Percentiles rank a stretch among this genome's conserved stretches.
phyloP scores from a whole-genome alignment of 192 early-diverging fungal genomes.

The Coemansia sp. region DNA sequence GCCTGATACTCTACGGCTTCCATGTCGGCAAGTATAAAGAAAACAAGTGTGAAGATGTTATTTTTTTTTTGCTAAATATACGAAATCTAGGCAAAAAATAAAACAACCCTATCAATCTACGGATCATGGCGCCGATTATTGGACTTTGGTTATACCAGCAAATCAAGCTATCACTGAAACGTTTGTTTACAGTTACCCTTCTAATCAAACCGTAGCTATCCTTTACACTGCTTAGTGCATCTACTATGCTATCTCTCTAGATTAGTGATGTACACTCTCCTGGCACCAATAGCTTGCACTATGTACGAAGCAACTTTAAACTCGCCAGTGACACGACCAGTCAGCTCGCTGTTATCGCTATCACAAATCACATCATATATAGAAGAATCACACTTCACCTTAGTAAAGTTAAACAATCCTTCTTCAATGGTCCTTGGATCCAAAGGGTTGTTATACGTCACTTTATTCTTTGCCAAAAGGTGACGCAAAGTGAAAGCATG shows the following conservation, averaged over 20 bases:
- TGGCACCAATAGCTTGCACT: background rate
- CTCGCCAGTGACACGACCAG: background rate
- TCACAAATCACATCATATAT: background rate
- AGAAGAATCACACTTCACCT: background rate
- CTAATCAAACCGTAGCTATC: background rate
- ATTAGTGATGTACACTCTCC: background rate
- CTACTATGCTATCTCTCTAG: background rate
- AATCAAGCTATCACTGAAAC: background rate
- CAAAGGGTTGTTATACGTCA: background rate
- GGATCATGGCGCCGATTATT: no score
- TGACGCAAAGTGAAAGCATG: background rate
- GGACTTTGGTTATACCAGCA: no score
- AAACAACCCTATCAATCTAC: no score
- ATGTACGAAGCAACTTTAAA: background rate
- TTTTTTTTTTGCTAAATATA: background rate
- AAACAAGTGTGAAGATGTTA: background rate
- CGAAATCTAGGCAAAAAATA: no score
- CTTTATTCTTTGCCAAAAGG: background rate
- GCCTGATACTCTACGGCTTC: slow-evolving; percentile 39
- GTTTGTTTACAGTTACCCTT: background rate
- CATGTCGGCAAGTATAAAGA: slow-evolving; percentile 11
- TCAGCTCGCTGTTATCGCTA: background rate
- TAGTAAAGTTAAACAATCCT: background rate
- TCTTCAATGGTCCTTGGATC: background rate
- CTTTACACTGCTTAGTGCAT: background rate